A percentile compares a stretch with the other conserved stretches of the same genome.
Evolutionary conservation across 2,329 filamentous ascomycete genomes (phyloP).

Genomic region (Pseudophaeomoniella oleicola): DNA sequence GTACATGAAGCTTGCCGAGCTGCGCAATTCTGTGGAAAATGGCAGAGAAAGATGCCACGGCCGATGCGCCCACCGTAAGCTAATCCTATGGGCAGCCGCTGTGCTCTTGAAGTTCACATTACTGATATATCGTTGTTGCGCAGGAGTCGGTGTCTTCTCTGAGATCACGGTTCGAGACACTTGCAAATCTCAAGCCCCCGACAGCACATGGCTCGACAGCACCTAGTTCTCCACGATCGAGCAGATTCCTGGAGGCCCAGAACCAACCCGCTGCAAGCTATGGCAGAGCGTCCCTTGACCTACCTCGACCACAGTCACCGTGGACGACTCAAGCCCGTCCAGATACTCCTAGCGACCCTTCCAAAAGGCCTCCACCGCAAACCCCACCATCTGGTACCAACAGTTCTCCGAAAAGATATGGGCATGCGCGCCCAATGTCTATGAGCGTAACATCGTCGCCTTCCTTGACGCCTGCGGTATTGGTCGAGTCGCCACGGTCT

Average conservation of each 20-base stretch:
- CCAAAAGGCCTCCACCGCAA: slow-evolving; percentile 13
- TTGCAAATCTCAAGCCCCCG: slow-evolving; percentile 17
- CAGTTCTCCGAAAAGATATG: slow-evolving; percentile 42
- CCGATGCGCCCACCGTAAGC: neutral
- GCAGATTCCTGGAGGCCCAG: slow-evolving; percentile 17
- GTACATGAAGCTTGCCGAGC: neutral
- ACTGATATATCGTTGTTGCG: no score
- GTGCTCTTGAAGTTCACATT: no score
- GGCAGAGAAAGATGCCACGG: neutral
- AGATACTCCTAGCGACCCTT: slow-evolving; percentile 10
- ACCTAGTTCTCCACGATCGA: slow-evolving; percentile 16
- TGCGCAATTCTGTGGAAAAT: neutral
- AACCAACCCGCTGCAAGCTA: slow-evolving; percentile 17
- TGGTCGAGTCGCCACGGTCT: slow-evolving; percentile 28
- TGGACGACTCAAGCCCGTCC: slow-evolving; percentile 16
- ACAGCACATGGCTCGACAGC: slow-evolving; percentile 5
- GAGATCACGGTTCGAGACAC: slow-evolving; percentile 32
- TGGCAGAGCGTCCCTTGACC: slow-evolving; percentile 25
- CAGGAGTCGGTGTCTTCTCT: slow-evolving; percentile 34
- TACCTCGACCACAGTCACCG: slow-evolving; percentile 23
- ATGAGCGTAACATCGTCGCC: slow-evolving; percentile 26
- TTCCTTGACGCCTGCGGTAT: slow-evolving; percentile 25
- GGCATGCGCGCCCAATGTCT: slow-evolving; percentile 37
- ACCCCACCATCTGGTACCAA: slow-evolving; percentile 11
- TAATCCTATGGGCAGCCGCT: no score